A percentile compares a stretch with the other conserved stretches of the same genome.
These are phyloP conservation scores for Ophiorrhiza pumila DNA, from an alignment of 257 asterid genomes.

Conservation along the genomic window DNA sequence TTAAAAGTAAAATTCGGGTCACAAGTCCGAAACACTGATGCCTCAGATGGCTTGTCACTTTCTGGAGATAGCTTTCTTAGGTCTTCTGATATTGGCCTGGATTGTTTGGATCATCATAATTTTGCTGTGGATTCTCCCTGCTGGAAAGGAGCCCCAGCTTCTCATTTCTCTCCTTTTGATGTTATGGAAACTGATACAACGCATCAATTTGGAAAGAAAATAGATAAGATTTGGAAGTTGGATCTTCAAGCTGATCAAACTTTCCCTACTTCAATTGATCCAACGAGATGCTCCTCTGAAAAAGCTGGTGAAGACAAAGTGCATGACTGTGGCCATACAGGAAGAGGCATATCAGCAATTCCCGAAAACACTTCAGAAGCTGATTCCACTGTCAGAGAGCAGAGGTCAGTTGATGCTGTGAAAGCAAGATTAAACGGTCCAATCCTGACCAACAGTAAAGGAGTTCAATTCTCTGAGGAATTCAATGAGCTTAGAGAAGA, in stretches of 20 bases:
- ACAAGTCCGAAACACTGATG: conserved; percentile 32
- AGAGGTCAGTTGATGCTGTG: conserved; percentile 24
- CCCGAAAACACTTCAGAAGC: conserved; percentile 30
- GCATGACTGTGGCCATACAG: conserved; percentile 31
- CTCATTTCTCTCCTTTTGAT: conserved; percentile 46
- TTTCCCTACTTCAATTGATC: conserved; percentile 31
- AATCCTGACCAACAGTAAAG: conserved; percentile 26
- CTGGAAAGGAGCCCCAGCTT: conserved; percentile 86
- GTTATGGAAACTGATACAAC: conserved; percentile 37
- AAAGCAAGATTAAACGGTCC: conserved; percentile 26
- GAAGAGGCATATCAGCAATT: conserved; percentile 20
- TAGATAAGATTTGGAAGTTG: conserved; percentile 33
- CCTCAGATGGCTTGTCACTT: conserved; percentile 24
- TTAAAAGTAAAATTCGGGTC: conserved; percentile 34
- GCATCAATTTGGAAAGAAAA: conserved; percentile 28
- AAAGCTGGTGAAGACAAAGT: conserved; percentile 31
- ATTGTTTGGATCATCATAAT: conserved; percentile 57
- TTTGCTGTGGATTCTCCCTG: conserved; percentile 89
- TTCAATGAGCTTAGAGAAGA: conserved; percentile 33
- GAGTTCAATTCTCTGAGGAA: conserved; percentile 32
- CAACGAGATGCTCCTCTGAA: conserved; percentile 28
- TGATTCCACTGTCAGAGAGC: conserved; percentile 31
- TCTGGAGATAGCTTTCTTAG: conserved; percentile 32
- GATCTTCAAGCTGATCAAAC: conserved; percentile 31
- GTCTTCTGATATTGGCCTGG: conserved; percentile 45